These are phyloP conservation scores for Suhomyces kilbournensis DNA, from an alignment of 805 yeast genomes.

Conservation along the genomic window DNA sequence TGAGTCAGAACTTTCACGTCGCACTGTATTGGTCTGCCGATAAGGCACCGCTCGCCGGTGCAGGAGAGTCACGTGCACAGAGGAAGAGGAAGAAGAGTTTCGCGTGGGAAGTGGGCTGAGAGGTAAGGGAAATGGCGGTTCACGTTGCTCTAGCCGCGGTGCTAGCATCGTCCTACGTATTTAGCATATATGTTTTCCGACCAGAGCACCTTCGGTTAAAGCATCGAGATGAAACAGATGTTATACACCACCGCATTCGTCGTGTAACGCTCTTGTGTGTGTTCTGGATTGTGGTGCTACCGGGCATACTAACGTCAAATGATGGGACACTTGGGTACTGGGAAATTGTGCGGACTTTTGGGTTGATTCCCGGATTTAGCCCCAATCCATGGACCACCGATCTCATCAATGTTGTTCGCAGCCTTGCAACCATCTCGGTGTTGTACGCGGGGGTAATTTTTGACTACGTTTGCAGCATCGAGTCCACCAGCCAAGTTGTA, in stretches of 20 bases:
- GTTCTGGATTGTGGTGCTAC: slow-evolving; percentile 26
- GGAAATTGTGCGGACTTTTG: slow-evolving; percentile 18
- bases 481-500: background rate
- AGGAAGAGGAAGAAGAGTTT: background rate
- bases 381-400: slow-evolving; percentile 9
- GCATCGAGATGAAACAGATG: slow-evolving; percentile 42
- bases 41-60: background rate
- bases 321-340: slow-evolving; percentile 5
- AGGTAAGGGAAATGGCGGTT: background rate
- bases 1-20: slow-evolving; percentile 6
- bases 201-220: slow-evolving; percentile 20
- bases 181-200: slow-evolving; percentile 31
- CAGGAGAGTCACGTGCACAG: background rate
- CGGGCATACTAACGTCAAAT: slow-evolving; percentile 21
- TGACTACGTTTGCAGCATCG: slow-evolving; percentile 9
- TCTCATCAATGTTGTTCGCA: slow-evolving; percentile 10
- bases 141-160: slow-evolving; percentile 19
- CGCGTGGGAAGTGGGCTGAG: background rate
- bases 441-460: slow-evolving; percentile 20
- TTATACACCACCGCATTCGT: slow-evolving; percentile 40
- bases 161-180: slow-evolving; percentile 48
- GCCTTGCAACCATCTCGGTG: slow-evolving; percentile 10
- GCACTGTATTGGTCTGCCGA: slow-evolving; percentile 4
- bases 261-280: slow-evolving; percentile 34
- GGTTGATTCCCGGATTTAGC: slow-evolving; percentile 36